Percentiles rank a stretch among this genome's conserved stretches.
phyloP scores from a whole-genome alignment of 306 rosid species.

The Cicer pinnatifidum region DNA sequence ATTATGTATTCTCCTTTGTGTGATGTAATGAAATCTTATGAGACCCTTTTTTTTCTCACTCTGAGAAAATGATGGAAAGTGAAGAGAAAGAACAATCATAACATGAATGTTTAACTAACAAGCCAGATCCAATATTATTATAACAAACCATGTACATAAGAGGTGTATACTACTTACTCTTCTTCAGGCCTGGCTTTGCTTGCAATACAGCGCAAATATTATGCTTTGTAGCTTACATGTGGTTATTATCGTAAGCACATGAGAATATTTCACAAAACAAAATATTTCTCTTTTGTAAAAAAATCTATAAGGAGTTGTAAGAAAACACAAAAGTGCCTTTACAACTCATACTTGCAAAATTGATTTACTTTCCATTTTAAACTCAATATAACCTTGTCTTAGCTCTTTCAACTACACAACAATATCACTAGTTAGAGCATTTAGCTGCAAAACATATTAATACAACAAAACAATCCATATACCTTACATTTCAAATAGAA shows the following conservation, averaged over 20 bases:
- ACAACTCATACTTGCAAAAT: slow-evolving; percentile 88
- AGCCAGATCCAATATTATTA: too few relatives aligned
- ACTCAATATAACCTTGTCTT: too few relatives aligned
- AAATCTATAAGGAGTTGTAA: slow-evolving; percentile 38
- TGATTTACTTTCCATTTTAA: too few relatives aligned
- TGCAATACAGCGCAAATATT: slow-evolving; percentile 72
- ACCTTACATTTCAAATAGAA: slow-evolving; percentile 37
- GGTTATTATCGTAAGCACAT: slow-evolving; percentile 39
- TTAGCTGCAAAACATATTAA: slow-evolving; percentile 64
- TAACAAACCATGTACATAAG: neutral
- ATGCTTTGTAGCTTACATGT: slow-evolving; percentile 90
- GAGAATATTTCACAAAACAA: slow-evolving; percentile 13
- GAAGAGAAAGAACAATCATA: neutral
- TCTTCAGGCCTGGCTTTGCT: slow-evolving; percentile 85
- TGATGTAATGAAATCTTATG: neutral
- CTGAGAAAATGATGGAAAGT: neutral
- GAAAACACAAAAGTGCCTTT: slow-evolving; percentile 62
- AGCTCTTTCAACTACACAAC: too few relatives aligned
- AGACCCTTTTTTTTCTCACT: neutral
- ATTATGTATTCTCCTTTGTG: neutral
- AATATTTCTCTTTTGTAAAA: slow-evolving; percentile 15
- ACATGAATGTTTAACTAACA: neutral
- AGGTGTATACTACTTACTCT: slow-evolving; percentile 65
- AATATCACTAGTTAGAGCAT: slow-evolving; percentile 88
- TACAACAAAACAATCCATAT: slow-evolving; percentile 35